These are phyloP conservation scores for Ceratocystis variospora DNA, from an alignment of 2,329 filamentous ascomycete genomes.

Conservation along the genomic window DNA sequence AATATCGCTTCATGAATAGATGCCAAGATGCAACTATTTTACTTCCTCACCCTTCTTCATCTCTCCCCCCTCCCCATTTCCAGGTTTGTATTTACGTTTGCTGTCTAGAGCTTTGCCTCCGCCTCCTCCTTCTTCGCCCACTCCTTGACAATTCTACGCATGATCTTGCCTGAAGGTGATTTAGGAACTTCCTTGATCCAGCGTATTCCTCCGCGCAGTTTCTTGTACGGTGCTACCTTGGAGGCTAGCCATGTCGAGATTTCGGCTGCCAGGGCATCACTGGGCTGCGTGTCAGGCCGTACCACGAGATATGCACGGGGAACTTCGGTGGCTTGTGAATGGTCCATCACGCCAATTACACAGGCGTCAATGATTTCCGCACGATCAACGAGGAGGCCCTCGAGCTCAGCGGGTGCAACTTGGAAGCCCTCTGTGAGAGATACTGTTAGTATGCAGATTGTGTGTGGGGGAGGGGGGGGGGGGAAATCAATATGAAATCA, in stretches of 20 bases:
- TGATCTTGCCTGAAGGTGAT: slow-evolving; percentile 43
- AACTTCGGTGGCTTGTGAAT: slow-evolving; percentile 50
- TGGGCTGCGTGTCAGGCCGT: slow-evolving; percentile 27
- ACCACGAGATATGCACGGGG: slow-evolving; percentile 38
- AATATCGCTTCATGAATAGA: not conserved
- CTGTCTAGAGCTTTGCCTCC: slow-evolving; percentile 28
- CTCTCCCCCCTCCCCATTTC: not conserved
- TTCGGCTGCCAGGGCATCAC: slow-evolving; percentile 26
- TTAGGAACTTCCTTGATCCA: slow-evolving; percentile 59
- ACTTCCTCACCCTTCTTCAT: not conserved
- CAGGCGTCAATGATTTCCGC: slow-evolving; percentile 43
- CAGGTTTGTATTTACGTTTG: not conserved
- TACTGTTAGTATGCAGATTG: slow-evolving; percentile 27
- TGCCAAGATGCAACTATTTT: not conserved
- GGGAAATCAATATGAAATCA: not conserved
- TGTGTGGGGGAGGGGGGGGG: not conserved
- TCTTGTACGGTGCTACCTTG: slow-evolving; percentile 52
- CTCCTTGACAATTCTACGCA: slow-evolving; percentile 37
- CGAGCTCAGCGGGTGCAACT: slow-evolving; percentile 55
- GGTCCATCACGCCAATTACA: slow-evolving; percentile 47
- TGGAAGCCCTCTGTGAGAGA: slow-evolving; percentile 44
- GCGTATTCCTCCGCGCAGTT: slow-evolving; percentile 54
- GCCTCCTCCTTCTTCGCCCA: slow-evolving; percentile 24
- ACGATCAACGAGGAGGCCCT: slow-evolving; percentile 33
- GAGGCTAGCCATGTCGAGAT: slow-evolving; percentile 33